Conservation (phyloP, 2,329 filamentous ascomycete genomes). For the Monilinia aucupariae region DNA sequence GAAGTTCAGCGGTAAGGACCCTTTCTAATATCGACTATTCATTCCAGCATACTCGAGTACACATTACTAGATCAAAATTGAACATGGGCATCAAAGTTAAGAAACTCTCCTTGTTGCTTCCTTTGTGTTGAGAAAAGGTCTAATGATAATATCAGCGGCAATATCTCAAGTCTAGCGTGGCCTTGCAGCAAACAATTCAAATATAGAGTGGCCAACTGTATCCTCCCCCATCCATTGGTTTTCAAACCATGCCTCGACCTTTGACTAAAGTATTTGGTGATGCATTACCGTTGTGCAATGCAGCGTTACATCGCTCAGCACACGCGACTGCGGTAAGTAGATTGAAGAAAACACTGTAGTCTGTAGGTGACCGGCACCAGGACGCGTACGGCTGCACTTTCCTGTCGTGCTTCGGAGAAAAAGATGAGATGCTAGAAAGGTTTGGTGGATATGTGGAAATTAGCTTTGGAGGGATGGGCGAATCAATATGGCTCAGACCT, state of each 20-base stretch:
- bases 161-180: not conserved
- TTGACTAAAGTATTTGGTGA: not conserved
- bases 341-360: too few relatives aligned
- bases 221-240: not conserved
- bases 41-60: not conserved
- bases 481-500: conserved; percentile 8
- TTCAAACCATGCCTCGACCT: not conserved
- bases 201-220: not conserved
- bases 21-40: not conserved
- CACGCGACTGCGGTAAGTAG: not conserved
- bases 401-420: conserved; percentile 2
- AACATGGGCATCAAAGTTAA: not conserved
- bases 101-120: not conserved
- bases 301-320: not conserved
- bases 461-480: not conserved
- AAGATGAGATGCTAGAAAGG: conserved; percentile 3
- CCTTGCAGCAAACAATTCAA: not conserved
- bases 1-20: not conserved
- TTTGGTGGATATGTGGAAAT: not conserved
- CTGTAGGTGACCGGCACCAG: not conserved
- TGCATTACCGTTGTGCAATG: not conserved
- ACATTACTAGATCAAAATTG: not conserved
- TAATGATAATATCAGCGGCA: conserved; percentile 2
- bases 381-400: not conserved
- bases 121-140: not conserved